Evolutionary conservation across 1,284 basidiomycete species (phyloP), one percentile per base, ranked within the genome.

Genomic region (Ustilago shanxiensis): DNA sequence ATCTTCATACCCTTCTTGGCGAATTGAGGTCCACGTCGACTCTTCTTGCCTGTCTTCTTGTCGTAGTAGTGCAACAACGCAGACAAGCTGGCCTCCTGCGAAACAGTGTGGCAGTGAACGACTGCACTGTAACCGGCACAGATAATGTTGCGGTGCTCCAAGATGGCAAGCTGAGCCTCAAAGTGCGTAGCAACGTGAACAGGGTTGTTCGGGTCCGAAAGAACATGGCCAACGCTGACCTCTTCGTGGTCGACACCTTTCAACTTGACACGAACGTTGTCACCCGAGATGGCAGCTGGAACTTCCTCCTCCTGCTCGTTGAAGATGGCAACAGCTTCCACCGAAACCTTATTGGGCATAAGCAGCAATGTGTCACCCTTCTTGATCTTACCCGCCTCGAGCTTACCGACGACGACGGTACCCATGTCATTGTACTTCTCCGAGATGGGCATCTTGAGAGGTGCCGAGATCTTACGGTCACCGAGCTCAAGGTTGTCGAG

Each of bases 351-450:
- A 79, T 85, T 85, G 45, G 84, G 84, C 83, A 85, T 85, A 22
- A 86, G 67, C 35, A 84, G 24, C 7, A 85, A 65, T 31, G 60
- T 50, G 50, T 84, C 83, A 45, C 84, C 84, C 68, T 80, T 79
- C 62, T 77, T 77, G 63, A 86, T 77, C 69, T 78, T 81, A 29
- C 84, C 84, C 11, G 80, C 77, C 75, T 86, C 84, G 31, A 86
- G 74, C 77, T 85, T 85, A 51, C 84, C 84, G 16, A 86, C 84
- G 5, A 85, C 77, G 50, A 85, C 79, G 6, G 84, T 86, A 41
- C 84, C 84, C 83, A 86, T 86, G 64, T 85, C 84, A 60, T 77
- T 81, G 77, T 86, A 86, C 81, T 85, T 85, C 63, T 86, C 84
- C 45, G 74, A 79, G 57, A 86, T 80, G 54, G 84, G 84, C 81